Evolutionary conservation across 495 filamentous ascomycete species (phyloP).

Genomic region (Bryoglossum gracile): DNA sequence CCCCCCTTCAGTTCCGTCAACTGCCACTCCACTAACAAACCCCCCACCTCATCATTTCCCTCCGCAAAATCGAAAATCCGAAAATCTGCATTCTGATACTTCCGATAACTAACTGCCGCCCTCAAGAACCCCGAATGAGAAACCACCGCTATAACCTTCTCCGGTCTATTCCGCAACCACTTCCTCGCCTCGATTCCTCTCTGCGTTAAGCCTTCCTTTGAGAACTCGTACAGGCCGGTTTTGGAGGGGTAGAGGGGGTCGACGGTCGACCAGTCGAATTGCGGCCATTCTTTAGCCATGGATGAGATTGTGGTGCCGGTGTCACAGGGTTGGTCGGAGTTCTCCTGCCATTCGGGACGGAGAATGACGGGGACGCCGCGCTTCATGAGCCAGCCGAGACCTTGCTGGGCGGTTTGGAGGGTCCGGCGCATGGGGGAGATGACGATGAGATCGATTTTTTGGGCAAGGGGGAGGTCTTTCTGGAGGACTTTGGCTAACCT

Average conservation of each 20-base stretch:
- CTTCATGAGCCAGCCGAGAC: conserved; percentile 44
- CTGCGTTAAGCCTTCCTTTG: conserved; percentile 35
- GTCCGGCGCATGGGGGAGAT: conserved; percentile 53
- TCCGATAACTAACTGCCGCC: conserved; percentile 34
- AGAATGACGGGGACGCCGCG: conserved; percentile 44
- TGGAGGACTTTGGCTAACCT: conserved; percentile 36
- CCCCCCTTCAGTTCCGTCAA: conserved; percentile 28
- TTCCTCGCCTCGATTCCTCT: conserved; percentile 42
- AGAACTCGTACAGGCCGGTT: conserved; percentile 45
- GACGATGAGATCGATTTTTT: conserved; percentile 46
- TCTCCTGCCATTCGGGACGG: conserved; percentile 53
- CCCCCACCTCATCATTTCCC: conserved; percentile 24
- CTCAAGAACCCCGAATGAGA: conserved; percentile 53
- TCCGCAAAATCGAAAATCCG: conserved; percentile 51
- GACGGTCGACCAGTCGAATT: conserved; percentile 44
- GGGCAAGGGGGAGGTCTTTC: conserved; percentile 37
- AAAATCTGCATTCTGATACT: conserved; percentile 54
- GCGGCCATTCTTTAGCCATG: conserved; percentile 41
- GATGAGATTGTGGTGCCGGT: conserved; percentile 38
- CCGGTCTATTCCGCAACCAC: conserved; percentile 42
- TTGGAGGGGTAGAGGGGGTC: conserved; percentile 52
- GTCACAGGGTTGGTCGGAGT: conserved; percentile 50
- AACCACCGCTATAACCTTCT: conserved; percentile 55
- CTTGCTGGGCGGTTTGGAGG: conserved; percentile 46
- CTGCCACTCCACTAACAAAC: conserved; percentile 35